Evolutionary conservation across 441 rosid genomes (phyloP), one percentile per base, ranked within the genome.

Genomic region (Bruguiera hainesii): DNA sequence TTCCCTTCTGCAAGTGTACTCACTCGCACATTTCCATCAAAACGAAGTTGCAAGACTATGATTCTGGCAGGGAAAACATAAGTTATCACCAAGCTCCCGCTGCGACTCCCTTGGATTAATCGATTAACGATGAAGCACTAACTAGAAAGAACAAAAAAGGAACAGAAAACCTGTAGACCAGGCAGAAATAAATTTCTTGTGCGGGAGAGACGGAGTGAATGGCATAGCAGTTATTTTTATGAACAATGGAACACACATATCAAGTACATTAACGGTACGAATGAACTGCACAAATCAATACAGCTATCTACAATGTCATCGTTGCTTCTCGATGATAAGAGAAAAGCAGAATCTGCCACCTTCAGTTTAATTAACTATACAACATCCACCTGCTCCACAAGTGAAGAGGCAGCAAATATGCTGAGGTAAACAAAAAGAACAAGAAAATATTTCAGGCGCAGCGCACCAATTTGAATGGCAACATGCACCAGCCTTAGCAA

Each of bases 211-310:
- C 21, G 9, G 33, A 63, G n/a, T 15, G 37, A 59, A 11, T 30
- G 19, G 42, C 25, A 15, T 53, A 60, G 30, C 60, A 35, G 28
- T 13, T 53, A 26, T 8, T 21, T 26, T 26, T 23, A 55, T 20
- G 16, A 23, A 55, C 23, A 11, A 23, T 71, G 7, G 11, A 16
- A 33, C 16, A 64, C 37, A 18, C 58, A 26, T 23, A 55, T 21
- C 16, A 9, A 8, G 7, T 31, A 23, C 1, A 5, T 55, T 23
- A 7, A 68, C 10, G 31, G 29, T 21, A 69, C 15, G 21, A 31
- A 68, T 56, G 18, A 69, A 66, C 78, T 77, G 61, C 71, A 77
- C 71, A 67, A 65, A 50, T 60, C 18, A 58, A 66, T 52, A 66
- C 37, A 59, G 1, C 53, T 55, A 73, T 73, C 72, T 75, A 79